Base-by-base conservation (phyloP, 2,329 filamentous ascomycete genomes). In the Pseudogymnoascus sp. region DNA sequence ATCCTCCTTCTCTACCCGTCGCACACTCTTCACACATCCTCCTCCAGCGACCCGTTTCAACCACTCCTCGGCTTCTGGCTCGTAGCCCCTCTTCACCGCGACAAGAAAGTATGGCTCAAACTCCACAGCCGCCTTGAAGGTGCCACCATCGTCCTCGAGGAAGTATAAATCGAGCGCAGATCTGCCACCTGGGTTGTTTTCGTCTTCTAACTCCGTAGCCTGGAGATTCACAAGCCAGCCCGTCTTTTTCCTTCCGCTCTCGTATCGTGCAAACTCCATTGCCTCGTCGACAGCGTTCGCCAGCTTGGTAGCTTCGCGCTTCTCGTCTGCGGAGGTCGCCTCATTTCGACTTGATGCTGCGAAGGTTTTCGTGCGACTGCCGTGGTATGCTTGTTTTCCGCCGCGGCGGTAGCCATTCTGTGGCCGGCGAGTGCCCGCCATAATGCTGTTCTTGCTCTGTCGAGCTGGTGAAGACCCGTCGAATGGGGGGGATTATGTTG, bases 141-240 rank as follows among this genome's bases (percentile, higher is more conserved):
- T 84, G 12, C 90, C 85, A 61, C 71, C 83, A 69, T 96, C 89
- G 62, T 93, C 90, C 69, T 92, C 90, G 63, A 99, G 88, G 75
- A 99, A 99, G 78, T 97, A 99, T 75, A 91, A 97, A 76, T 99
- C 94, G 61, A 99, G 85, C 7, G 90, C 94, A 1, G 94, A 89
- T 66, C 91, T 86, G 37, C 94, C 94, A 5, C 90, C 90, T 1
- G 89, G 87, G 50, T 89, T 82, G 67, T 90, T 89, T 14, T 92
- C 83, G 71, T 97, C 93, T 73, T 96, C 78, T 50, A 99, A 81
- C 11, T 86, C 85, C 0, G 94, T 97, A 38, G 91, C 86, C 72
- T 96, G 90, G 77, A 97, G 90, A 71, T 97, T 99, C 68, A 93
- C 90, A 3, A 99, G 83, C 94, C 94, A 99, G 65, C 95, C 92